Evolutionary conservation across 306 rosid genomes (phyloP), one percentile per base, ranked within the genome.

Genomic region (Sicyos baderoa): DNA sequence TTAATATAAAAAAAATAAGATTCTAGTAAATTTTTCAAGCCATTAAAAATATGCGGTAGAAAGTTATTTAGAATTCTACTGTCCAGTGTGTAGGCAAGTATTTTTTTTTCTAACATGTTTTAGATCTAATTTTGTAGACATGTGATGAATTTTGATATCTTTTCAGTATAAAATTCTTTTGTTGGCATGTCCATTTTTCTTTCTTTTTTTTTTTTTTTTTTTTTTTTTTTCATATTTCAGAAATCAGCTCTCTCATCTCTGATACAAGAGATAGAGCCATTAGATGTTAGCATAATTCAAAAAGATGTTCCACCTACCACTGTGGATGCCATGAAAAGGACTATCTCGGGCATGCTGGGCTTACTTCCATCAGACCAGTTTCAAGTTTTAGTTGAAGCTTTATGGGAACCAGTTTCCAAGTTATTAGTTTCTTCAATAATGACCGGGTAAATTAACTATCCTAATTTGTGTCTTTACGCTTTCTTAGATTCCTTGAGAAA

Each of bases 301-400:
- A 93, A 87, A 85, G 97, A 89, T 73, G 97, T 93, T 65, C 88
- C 91, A 1, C 86, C 87, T 15, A 83, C 87, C 16, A 89, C 97
- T 0, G 87, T 92, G 12, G 97, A 88, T 78, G 98, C 98, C 59
- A 93, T 89, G 95, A 93, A 93, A 79, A 85, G 96, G 82, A 93
- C 93, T 3, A 85, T 93, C 50, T 93, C 98, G 7, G 95, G 98
- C 73, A 89, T 93, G 98, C 62, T 93, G 75, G 98, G 98, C 45
- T 78, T 93, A 76, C 97, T 93, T 70, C 98, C 98, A 4, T 89
- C 98, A 15, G 91, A 81, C 74, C 97, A 89, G 58, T 89, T 93
- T 72, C 89, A 86, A 44, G 98, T 93, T 58, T 80, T 86, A 13
- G 82, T 89, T 21, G 97, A 93, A 81, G 97, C 98, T 29, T 69